Base-by-base conservation (phyloP, 208 protist species). In the Pavlovales sp. region DNA sequence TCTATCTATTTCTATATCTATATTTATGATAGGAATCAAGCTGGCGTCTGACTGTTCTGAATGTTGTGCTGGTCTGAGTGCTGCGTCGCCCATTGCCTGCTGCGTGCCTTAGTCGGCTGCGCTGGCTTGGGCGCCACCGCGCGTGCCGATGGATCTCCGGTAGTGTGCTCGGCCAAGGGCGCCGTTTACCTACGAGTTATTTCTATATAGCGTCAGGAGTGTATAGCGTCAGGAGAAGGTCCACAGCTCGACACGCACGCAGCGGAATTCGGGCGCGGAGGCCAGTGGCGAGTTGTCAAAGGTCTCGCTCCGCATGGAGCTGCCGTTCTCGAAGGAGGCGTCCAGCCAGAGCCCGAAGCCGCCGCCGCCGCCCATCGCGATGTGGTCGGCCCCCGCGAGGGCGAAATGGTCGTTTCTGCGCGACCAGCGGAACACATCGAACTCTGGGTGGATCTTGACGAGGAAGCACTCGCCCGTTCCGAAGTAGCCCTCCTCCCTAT, bases 381-480 rank as follows among this genome's bases (percentile, higher is more conserved):
- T 57, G 28, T 8, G 38, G 80, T 84, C 80, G 44, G 40, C 2
- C 11, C 36, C 20, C n/a, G 7, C 80, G 80, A 84, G 80, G 5
- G 32, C 36, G 46, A 84, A 84, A 28, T 44, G 44, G 22, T 0
- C 7, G 37, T 84, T 84, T 40, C 14, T 8, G 34, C 41, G 36
- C n/a, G 44, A 75, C 44, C 80, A 84, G 10, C 34, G 10, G 46
- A 39, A 84, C 34, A 84, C 80, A 8, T 8, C 14, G 41, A 57
- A 75, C 0, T 36, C 8, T 11, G 80, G 80, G n/a, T 71, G 80
- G 26, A 10, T 40, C 57, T 71, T 8, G 22, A 84, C 34, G 2
- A 84, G 80, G 80, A 84, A 84, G 36, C 26, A 75, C 80, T 84
- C 80, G 41, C 80, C 80, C 18, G 80, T 84, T 7, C 80, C 80